Conservation (phyloP, 106 monocot species). For the Triglochin maritima region DNA sequence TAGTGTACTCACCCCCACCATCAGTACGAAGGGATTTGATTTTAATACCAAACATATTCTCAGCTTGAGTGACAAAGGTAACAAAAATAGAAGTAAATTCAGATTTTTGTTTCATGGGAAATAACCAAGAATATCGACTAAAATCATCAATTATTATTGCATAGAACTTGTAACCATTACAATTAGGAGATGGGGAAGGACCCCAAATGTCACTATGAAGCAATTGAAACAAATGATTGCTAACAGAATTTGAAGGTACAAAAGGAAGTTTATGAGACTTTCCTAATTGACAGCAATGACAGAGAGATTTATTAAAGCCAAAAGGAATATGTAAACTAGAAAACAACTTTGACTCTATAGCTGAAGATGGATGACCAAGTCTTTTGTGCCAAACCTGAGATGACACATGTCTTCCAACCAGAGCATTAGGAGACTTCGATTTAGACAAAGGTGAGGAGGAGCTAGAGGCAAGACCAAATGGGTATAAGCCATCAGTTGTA, state of each 20-base stretch:
- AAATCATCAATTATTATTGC: neutral
- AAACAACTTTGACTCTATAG: neutral
- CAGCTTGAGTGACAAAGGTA: neutral
- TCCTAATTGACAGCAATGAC: neutral
- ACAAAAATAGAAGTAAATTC: neutral
- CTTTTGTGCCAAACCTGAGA: neutral
- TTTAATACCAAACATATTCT: neutral
- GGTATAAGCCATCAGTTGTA: neutral
- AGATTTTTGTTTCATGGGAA: conserved; percentile 2
- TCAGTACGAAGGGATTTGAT: neutral
- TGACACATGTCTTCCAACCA: neutral
- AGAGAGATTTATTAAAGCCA: neutral
- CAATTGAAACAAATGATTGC: neutral
- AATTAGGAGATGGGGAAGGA: neutral
- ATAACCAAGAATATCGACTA: conserved; percentile 2
- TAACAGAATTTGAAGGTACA: too few relatives aligned
- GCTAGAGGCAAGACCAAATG: neutral
- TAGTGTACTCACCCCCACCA: neutral
- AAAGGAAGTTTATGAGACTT: neutral
- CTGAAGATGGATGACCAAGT: too few relatives aligned
- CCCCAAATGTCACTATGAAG: conserved; percentile 4
- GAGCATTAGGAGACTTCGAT: too few relatives aligned
- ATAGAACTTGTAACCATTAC: neutral
- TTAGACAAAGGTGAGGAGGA: neutral
- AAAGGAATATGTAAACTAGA: neutral